These are phyloP conservation scores for peach (Prunus persica) DNA, from an alignment of 306 rosid species.

Conservation along the genomic window DNA sequence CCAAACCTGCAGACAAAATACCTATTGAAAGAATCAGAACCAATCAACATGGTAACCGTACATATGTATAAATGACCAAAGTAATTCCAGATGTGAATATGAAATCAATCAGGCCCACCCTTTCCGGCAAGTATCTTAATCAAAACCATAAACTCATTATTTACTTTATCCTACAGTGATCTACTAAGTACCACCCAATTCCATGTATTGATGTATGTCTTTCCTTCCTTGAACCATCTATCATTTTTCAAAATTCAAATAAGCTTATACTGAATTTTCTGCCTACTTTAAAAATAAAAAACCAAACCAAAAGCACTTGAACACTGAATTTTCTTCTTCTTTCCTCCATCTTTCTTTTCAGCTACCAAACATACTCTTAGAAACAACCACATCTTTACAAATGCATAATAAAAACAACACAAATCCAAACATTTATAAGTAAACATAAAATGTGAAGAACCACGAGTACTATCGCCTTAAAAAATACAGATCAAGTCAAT, in stretches of 20 bases:
- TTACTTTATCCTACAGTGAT: neutral
- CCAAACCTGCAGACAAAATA: slow-evolving; percentile 13
- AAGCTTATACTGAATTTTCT: neutral
- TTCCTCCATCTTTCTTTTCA: neutral
- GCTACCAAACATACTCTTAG: neutral
- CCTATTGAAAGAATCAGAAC: neutral
- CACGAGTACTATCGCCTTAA: neutral
- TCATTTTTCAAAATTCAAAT: neutral
- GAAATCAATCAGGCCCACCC: neutral
- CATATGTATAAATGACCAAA: neutral
- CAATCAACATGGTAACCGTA: neutral
- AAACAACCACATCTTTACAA: neutral
- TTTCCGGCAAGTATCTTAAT: neutral
- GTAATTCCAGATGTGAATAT: neutral
- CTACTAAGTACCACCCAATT: no score
- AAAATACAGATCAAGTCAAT: neutral
- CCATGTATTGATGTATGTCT: neutral
- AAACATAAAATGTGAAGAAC: neutral
- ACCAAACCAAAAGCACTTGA: neutral
- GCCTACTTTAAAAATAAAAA: neutral
- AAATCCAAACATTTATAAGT: neutral
- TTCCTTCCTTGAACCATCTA: neutral
- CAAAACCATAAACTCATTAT: neutral
- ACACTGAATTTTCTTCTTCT: neutral
- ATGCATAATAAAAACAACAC: neutral